phyloP scores from a whole-genome alignment of 2,329 filamentous ascomycete genomes.

The Tolypocladium tropicale region DNA sequence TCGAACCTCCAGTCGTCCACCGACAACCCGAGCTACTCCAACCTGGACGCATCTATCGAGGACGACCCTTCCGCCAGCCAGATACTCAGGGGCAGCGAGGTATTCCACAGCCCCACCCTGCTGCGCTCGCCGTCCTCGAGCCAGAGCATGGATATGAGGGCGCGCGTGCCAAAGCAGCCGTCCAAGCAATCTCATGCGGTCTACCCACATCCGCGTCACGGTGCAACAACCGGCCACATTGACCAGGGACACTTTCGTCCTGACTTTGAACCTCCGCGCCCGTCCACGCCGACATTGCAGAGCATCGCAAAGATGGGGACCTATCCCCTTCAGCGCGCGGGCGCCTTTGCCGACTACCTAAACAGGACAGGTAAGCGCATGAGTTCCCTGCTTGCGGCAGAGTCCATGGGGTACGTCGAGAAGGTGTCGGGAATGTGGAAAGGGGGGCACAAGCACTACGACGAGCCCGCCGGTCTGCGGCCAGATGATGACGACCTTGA shows the following conservation, averaged over 20 bases:
- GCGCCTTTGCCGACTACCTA: slow-evolving; percentile 72
- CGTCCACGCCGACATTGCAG: slow-evolving; percentile 34
- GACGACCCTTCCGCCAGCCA: slow-evolving; percentile 85
- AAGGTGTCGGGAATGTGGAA: slow-evolving; percentile 98
- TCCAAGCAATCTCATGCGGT: slow-evolving; percentile 5
- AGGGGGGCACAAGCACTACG: slow-evolving; percentile 82
- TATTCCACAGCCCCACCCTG: slow-evolving; percentile 74
- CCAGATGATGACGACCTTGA: slow-evolving; percentile 46
- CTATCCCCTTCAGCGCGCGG: slow-evolving; percentile 75
- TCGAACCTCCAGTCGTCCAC: slow-evolving; percentile 63
- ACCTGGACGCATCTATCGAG: slow-evolving; percentile 54
- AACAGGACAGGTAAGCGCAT: slow-evolving; percentile 70
- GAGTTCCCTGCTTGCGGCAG: slow-evolving; percentile 71
- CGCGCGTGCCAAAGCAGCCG: slow-evolving; percentile 6
- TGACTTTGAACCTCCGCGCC: slow-evolving; percentile 9
- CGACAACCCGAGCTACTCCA: slow-evolving; percentile 67
- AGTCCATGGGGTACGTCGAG: slow-evolving; percentile 93
- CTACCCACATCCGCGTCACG: slow-evolving; percentile 11
- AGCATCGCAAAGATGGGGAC: slow-evolving; percentile 51
- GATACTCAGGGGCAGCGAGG: slow-evolving; percentile 76
- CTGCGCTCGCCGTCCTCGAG: slow-evolving; percentile 34
- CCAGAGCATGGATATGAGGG: slow-evolving; percentile 11
- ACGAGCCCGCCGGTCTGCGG: slow-evolving; percentile 43
- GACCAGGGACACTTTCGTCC: slow-evolving; percentile 18
- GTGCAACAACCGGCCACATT: slow-evolving; percentile 28